Base-by-base conservation (phyloP, 2,329 filamentous ascomycete genomes). In the Drechslera avenae region DNA sequence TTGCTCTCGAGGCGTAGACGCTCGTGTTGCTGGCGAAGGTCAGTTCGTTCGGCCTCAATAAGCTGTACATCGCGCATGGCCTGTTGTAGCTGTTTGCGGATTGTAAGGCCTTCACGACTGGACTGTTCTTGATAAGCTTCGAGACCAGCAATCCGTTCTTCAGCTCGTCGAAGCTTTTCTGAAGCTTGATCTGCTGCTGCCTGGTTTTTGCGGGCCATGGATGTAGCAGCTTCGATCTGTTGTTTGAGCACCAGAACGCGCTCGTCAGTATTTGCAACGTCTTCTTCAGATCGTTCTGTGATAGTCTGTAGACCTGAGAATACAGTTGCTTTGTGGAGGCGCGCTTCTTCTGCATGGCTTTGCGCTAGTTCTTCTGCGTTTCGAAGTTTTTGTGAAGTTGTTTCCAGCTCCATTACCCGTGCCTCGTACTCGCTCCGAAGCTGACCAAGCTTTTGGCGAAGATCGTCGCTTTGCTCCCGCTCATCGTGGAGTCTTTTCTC, bases 111-210 rank as follows among this genome's bases (percentile, higher is more conserved):
- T 73, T 99, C 95, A 36, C 94, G 85, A 73, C 92, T 97, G 3
- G 92, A 89, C 75, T 99, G 94, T 70, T 99, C 94, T 75, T 99
- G 94, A 72, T 97, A 97, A 21, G 91, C 90, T 73, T 99, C 94
- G 3, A 99, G 82, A 5, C 94, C 94, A 4, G 94, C 95, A 71
- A 99, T 97, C 34, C 94, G 87, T 77, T 97, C 95, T 75, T 99
- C 95, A 3, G 94, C 94, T 51, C 88, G 88, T 45, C 94, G 88
- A 45, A 99, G 81, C 71, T 92, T 95, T 68, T 97, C 91, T 0
- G 91, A 88, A 3, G 92, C 91, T 19, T 81, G 77, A 71, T 99
- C 91, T 1, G 92, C 93, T 52, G 95, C 92, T 54, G 87, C 82
- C 72, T 97, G 91, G 63, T 96, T 96, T 67, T 91, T 91, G 72